Conservation (phyloP, 257 asterid species). For the Nicotiana knightiana region DNA sequence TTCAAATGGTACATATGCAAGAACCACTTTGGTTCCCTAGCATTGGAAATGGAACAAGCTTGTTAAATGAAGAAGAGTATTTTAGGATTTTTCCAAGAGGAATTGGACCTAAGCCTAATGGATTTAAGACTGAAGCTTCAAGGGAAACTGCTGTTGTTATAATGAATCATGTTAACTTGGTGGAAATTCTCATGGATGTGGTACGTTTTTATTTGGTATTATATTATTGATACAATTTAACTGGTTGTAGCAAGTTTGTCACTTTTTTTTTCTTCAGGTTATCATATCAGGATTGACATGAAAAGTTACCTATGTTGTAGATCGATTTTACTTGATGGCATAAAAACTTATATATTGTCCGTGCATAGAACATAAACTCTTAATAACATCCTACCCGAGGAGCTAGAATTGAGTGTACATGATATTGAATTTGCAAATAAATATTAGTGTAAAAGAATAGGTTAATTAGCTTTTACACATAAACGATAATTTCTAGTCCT, state of each 20-base stretch:
- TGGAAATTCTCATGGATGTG: constrained; percentile 46
- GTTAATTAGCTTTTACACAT: neutral
- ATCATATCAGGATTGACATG: neutral
- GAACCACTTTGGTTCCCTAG: constrained; percentile 47
- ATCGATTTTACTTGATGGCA: neutral
- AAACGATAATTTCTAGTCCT: neutral
- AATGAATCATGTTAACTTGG: constrained; percentile 16
- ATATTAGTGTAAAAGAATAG: neutral
- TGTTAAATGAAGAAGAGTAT: constrained; percentile 36
- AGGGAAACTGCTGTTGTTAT: constrained; percentile 20
- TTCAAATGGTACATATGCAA: constrained; percentile 19
- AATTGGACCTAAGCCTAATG: constrained; percentile 1
- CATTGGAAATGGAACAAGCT: constrained; percentile 4
- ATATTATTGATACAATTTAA: neutral
- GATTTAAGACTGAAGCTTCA: constrained; percentile 40
- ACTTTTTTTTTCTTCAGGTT: neutral
- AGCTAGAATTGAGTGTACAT: neutral
- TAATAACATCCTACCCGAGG: no score
- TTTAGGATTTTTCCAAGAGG: constrained; percentile 22
- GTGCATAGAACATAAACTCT: neutral
- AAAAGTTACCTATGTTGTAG: neutral
- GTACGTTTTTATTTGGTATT: constrained; percentile 11
- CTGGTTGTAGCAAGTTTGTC: neutral
- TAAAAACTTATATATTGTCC: neutral
- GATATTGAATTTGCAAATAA: neutral